These are phyloP conservation scores for Pseudonitzschia multiseries DNA, from an alignment of 108 stramenopile genomes.

Conservation along the genomic window DNA sequence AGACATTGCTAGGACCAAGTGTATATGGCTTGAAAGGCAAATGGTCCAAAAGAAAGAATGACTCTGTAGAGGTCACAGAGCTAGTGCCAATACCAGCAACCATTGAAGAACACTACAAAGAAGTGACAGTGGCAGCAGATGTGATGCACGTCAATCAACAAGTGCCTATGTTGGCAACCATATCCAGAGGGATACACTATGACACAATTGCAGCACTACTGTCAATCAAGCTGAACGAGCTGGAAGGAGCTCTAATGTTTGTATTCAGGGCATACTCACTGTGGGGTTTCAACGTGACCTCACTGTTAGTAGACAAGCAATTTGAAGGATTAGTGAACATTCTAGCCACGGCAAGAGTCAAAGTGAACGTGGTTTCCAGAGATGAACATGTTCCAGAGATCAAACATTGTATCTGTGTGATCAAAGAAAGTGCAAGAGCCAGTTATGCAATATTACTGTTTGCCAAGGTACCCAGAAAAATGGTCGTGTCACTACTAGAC, in stretches of 20 bases:
- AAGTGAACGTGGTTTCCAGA: slow-evolving; percentile 9
- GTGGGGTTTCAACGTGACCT: too few species aligned
- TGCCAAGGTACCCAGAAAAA: slow-evolving; percentile 14
- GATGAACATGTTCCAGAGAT: slow-evolving; percentile 35
- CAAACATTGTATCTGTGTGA: slow-evolving; percentile 26
- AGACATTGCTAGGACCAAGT: slow-evolving; percentile 32
- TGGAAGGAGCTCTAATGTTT: too few species aligned
- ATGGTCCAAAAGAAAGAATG: slow-evolving; percentile 10
- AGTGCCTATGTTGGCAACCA: slow-evolving; percentile 33
- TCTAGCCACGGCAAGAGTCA: too few species aligned
- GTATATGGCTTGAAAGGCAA: slow-evolving; percentile 41
- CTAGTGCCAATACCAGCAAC: slow-evolving; percentile 4
- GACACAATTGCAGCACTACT: slow-evolving; percentile 28
- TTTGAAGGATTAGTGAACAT: not conserved
- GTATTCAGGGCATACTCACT: too few species aligned
- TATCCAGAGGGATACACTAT: slow-evolving; percentile 32
- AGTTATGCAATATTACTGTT: slow-evolving; percentile 29
- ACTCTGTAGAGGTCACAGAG: not conserved
- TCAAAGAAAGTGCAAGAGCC: slow-evolving; percentile 38
- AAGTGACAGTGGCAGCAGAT: slow-evolving; percentile 34
- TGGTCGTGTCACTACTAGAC: slow-evolving; percentile 23
- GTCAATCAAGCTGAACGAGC: not conserved
- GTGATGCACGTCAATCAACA: slow-evolving; percentile 46
- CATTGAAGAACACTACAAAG: slow-evolving; percentile 7
- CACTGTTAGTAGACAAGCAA: not conserved